Base-by-base conservation (phyloP, 2,329 filamentous ascomycete species). In the Trichophaea hybrida region DNA sequence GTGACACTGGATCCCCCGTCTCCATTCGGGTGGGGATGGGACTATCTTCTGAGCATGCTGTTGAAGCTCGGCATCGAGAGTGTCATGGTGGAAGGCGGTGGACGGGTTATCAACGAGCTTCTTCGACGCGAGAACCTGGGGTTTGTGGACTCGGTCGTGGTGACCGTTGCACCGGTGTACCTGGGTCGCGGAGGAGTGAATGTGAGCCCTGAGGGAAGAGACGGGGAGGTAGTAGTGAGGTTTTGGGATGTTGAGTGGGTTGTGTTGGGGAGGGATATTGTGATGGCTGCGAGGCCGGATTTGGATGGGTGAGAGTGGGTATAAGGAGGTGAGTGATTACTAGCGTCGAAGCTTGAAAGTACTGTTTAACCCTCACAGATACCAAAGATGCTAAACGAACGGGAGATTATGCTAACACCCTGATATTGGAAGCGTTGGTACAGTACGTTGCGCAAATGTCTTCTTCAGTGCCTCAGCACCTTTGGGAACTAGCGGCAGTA, bases 51-150 rank as follows among this genome's bases (percentile, higher is more conserved):
- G 54, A 64, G 60, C 52, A 63, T 46, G 70, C 71, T 37, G 72
- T 73, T 5, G 65, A 70, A 70, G 0, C 76, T 85, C 66, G 82
- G 82, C 1, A 74, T 95, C 49, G 72, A 73, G 56, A 95, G 88
- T 69, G 76, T 96, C 60, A 96, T 96, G 91, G 78, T 97, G 53
- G 91, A 97, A 71, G 91, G 91, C 0, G 91, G 91, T 8, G 90
- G 80, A 0, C 75, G 77, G 8, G 82, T 96, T 37, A 88, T 97
- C 70, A 94, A 93, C 70, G 80, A 85, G 40, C 73, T 97, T 15
- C 76, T 97, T n/a, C 75, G 78, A 43, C 76, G 79, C 1, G 74
- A 75, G 33, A 80, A 82, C 67, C 75, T 80, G 13, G 67, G 71
- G n/a, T 74, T 89, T 6, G 76, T 94, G 46, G 79, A 88, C 69